Evolutionary conservation across 768 basidiomycete species (phyloP).

Genomic region (Sporobolomyces phaffii): DNA sequence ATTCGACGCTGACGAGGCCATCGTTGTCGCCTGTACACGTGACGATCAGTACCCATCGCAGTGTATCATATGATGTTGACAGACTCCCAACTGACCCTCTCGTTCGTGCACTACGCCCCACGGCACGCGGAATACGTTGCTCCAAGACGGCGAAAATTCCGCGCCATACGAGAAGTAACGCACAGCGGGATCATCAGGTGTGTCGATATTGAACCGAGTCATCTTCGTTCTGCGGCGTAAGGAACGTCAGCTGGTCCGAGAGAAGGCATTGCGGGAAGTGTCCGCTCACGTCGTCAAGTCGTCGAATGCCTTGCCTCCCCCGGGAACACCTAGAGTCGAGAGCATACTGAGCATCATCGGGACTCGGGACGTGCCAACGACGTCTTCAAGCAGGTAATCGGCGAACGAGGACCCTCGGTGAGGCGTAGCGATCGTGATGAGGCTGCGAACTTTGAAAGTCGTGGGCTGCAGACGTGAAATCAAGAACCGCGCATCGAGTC

Average conservation of each 20-base stretch:
- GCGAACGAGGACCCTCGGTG: constrained; percentile 92
- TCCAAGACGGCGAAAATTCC: constrained; percentile 66
- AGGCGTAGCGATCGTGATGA: constrained; percentile 92
- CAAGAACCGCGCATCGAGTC: constrained; percentile 83
- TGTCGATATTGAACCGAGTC: constrained; percentile 79
- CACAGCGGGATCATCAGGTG: constrained; percentile 69
- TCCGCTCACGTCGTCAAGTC: constrained; percentile 69
- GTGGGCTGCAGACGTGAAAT: constrained; percentile 72
- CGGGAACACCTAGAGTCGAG: constrained; percentile 74
- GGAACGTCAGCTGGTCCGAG: no score
- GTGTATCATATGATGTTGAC: background rate
- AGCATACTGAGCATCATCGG: constrained; percentile 53
- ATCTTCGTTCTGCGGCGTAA: constrained; percentile 65
- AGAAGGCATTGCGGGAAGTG: no score
- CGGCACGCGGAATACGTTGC: constrained; percentile 36
- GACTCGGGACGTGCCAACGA: constrained; percentile 48
- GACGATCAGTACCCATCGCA: background rate
- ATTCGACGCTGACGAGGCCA: constrained; percentile 81
- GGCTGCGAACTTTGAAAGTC: constrained; percentile 71
- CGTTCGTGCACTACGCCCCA: constrained; percentile 38
- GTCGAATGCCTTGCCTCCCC: constrained; percentile 90
- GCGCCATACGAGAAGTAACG: constrained; percentile 96
- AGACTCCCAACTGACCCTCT: constrained; percentile 28
- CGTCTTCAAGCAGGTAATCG: constrained; percentile 66
- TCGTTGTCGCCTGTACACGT: constrained; percentile 74